Percentiles rank a stretch among this genome's conserved stretches.
Evolutionary conservation across 1,139 yeast species (phyloP).

Genomic region (Kurtzmaniella quercitrusa): DNA sequence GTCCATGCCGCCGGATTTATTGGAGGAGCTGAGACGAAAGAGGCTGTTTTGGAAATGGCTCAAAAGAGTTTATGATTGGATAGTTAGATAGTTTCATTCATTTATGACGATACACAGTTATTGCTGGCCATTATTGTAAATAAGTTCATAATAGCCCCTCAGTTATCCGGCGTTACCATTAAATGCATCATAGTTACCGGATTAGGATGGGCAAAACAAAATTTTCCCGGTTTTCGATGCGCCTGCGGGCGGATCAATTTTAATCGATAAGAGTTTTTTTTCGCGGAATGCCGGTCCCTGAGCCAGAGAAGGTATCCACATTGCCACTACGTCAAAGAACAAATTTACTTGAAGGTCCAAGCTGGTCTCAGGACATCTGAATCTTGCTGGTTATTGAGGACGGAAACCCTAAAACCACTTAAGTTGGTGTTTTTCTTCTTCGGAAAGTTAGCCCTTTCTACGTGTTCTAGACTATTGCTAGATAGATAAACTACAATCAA

Average conservation of each 20-base stretch:
- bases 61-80: conserved; percentile 27
- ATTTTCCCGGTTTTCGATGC: background rate
- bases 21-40: conserved; percentile 85
- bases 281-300: too few species aligned
- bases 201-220: background rate
- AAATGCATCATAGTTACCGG: background rate
- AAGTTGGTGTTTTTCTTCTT: too few species aligned
- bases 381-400: too few species aligned
- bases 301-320: too few species aligned
- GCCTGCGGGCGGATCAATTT: too few species aligned
- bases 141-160: background rate
- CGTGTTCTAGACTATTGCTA: too few species aligned
- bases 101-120: background rate
- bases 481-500: background rate
- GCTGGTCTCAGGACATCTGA: too few species aligned
- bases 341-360: too few species aligned
- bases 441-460: too few species aligned
- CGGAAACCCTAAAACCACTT: too few species aligned
- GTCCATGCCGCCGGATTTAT: conserved; percentile 97
- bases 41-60: conserved; percentile 79
- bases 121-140: background rate
- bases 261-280: too few species aligned
- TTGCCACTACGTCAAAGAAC: too few species aligned
- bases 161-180: background rate
- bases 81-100: background rate